Evolutionary conservation across 768 basidiomycete genomes (phyloP).

Genomic region (Lactarius indigo): DNA sequence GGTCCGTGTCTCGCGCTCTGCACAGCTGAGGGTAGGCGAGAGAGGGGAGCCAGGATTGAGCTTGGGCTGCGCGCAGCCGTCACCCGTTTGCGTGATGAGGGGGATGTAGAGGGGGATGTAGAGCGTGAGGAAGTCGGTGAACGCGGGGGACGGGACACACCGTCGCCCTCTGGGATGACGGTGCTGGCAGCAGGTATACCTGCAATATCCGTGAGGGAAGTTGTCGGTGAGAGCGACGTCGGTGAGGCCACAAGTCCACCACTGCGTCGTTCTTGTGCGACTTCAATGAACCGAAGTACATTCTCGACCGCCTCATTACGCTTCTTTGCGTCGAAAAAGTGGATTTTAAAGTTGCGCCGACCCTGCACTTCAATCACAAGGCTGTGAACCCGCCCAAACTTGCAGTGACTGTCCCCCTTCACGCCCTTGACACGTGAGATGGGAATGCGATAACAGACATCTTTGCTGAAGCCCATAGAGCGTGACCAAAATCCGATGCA

Average conservation of each 20-base stretch:
- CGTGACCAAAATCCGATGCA: slow-evolving; percentile 26
- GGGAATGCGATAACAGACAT: slow-evolving; percentile 24
- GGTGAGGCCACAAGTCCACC: slow-evolving; percentile 1
- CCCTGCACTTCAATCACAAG: slow-evolving; percentile 18
- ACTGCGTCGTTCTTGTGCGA: slow-evolving; percentile 9
- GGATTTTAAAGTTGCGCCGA: slow-evolving; percentile 16
- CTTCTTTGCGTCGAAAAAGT: slow-evolving; percentile 7
- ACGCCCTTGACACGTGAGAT: slow-evolving; percentile 17
- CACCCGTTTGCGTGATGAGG: not conserved
- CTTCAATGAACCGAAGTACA: slow-evolving; percentile 3
- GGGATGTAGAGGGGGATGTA: slow-evolving; percentile 11
- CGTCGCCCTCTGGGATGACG: not conserved
- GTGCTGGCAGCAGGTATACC: not conserved
- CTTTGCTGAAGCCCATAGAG: slow-evolving; percentile 13
- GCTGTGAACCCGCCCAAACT: slow-evolving; percentile 6
- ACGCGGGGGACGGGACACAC: not conserved
- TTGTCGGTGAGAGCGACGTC: not conserved
- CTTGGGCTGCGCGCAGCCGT: slow-evolving; percentile 30
- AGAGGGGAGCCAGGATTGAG: slow-evolving; percentile 43
- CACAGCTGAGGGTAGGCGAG: slow-evolving; percentile 38
- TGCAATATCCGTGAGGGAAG: not conserved
- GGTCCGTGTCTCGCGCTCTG: slow-evolving; percentile 32
- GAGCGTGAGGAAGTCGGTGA: slow-evolving; percentile 4
- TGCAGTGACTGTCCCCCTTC: not conserved
- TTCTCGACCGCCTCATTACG: slow-evolving; percentile 15